Evolutionary conservation across 1,139 yeast species (phyloP).

Genomic region (Candida tropicalis): DNA sequence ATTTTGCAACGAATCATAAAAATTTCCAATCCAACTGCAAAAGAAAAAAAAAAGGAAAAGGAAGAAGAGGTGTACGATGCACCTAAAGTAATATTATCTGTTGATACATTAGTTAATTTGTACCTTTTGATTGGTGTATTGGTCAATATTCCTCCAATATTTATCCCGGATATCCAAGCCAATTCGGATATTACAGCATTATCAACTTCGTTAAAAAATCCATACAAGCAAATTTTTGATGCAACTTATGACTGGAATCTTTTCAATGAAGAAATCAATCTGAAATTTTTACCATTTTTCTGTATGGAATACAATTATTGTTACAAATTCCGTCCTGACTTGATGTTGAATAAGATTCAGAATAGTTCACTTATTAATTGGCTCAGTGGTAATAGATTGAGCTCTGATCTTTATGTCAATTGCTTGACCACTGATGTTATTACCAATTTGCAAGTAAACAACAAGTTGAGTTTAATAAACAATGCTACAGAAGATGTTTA

Average conservation of each 20-base stretch:
- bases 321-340: slow-evolving; percentile 35
- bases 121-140: slow-evolving; percentile 30
- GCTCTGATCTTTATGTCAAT: slow-evolving; percentile 27
- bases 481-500: slow-evolving; percentile 19
- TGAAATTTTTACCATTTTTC: slow-evolving; percentile 28
- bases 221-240: slow-evolving; percentile 21
- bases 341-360: slow-evolving; percentile 28
- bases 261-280: slow-evolving; percentile 21
- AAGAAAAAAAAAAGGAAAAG: slow-evolving; percentile 12
- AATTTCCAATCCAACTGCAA: slow-evolving; percentile 24
- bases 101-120: slow-evolving; percentile 30
- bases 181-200: slow-evolving; percentile 33
- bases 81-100: slow-evolving; percentile 31
- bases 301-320: slow-evolving; percentile 32
- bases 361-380: slow-evolving; percentile 43
- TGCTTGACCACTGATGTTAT: slow-evolving; percentile 24
- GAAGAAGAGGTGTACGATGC: slow-evolving; percentile 13
- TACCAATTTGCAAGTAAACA: slow-evolving; percentile 20
- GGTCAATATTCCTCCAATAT: slow-evolving; percentile 24
- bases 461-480: slow-evolving; percentile 8
- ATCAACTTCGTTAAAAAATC: slow-evolving; percentile 23
- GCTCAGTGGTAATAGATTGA: slow-evolving; percentile 38
- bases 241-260: slow-evolving; percentile 17
- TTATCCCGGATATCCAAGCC: slow-evolving; percentile 22
- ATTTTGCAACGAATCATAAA: slow-evolving; percentile 25